Conservation (phyloP, 2,329 filamentous ascomycete species). For the Didymosphaeria variabile region DNA sequence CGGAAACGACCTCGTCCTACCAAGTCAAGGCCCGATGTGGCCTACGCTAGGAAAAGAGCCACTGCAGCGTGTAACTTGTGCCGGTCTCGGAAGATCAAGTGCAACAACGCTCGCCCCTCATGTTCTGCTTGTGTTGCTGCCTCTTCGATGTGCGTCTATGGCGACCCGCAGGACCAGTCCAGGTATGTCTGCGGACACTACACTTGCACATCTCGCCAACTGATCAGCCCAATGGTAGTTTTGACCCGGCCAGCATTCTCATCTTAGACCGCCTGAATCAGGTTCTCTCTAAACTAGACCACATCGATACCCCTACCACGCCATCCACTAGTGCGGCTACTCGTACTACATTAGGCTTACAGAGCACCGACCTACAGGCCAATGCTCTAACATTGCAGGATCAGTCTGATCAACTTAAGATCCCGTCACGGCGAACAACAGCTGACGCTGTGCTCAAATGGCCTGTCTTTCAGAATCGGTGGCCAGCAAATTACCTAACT, state of each 20-base stretch:
- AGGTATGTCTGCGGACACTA: neutral
- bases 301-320: neutral
- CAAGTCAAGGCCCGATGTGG: slow-evolving; percentile 6
- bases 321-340: neutral
- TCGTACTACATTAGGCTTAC: neutral
- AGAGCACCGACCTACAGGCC: neutral
- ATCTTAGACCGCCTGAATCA: slow-evolving; percentile 8
- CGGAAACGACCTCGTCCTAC: neutral
- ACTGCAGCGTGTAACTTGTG: slow-evolving; percentile 4
- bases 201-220: neutral
- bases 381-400: neutral
- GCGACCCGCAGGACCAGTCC: slow-evolving; percentile 2
- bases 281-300: slow-evolving; percentile 6
- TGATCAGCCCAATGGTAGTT: neutral
- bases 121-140: slow-evolving; percentile 3
- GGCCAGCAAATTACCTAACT: slow-evolving; percentile 1
- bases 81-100: slow-evolving; percentile 7
- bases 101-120: slow-evolving; percentile 5
- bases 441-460: slow-evolving; percentile 1
- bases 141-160: slow-evolving; percentile 1
- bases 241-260: slow-evolving; percentile 7
- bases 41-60: slow-evolving; percentile 3
- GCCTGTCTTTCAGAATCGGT: neutral
- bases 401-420: neutral
- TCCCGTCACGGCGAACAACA: neutral